Base-by-base conservation (phyloP, 2,329 filamentous ascomycete species). In the Geosmithia morbida region DNA sequence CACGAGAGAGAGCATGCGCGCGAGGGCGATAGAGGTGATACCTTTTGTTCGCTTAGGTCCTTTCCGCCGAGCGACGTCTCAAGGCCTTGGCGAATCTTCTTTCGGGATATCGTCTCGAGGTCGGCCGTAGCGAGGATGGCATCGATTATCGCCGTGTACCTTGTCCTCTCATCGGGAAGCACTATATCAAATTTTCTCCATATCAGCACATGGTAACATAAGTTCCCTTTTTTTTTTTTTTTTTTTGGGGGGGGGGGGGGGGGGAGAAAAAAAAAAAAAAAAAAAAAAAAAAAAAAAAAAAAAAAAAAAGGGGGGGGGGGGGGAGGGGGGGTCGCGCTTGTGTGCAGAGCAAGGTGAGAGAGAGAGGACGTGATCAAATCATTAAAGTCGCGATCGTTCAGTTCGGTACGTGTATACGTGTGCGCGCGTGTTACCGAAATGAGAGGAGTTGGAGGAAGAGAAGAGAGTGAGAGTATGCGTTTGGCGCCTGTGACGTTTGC, bases 51-150 rank as follows among this genome's bases (percentile, higher is more conserved):
- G 51, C 67, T 74, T 47, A 81, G 61, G 54, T 81, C 76, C 54
- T 74, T 75, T 45, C 73, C 73, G 41, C 70, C 72, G 16, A 80
- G 62, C 22, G 69, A 68, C 44, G 62, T 60, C 59, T 81, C 72
- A 42, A 81, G 63, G 2, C 71, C 72, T 53, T 73, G 68, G 46
- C 77, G 73, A 49, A 81, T 72, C 62, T 75, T 78, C 59, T 81
- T 81, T 51, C 76, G 71, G 26, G 77, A 77, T 46, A 81, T 74
- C n/a, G 77, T 81, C 53, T 74, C 68, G 41, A 81, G 70, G 53
- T 81, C 74, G 48, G 74, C 72, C 11, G 68, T 72, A 22, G 66
- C 66, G 19, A 81, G 70, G 51, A 81, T 80, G 41, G 61, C 66
- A 56, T 81, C 77, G 59, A 81, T 79, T 54, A 81, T 71, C 48